Evolutionary conservation across 2,329 filamentous ascomycete species (phyloP).

Genomic region (Colletotrichum zoysiae): DNA sequence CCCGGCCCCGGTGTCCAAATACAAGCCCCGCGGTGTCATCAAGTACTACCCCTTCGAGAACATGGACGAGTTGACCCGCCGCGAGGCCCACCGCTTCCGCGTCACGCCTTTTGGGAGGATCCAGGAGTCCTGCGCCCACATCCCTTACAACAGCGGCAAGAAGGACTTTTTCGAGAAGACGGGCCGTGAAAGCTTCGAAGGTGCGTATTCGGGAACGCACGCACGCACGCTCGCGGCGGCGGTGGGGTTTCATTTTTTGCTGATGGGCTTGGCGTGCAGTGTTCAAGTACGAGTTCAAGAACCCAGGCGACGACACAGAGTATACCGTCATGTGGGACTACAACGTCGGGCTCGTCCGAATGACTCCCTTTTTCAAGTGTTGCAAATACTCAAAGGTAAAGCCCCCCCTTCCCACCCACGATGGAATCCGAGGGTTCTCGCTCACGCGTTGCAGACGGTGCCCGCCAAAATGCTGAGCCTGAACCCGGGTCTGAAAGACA

Average conservation of each 20-base stretch:
- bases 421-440: neutral
- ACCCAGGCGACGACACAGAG: slow-evolving; percentile 74
- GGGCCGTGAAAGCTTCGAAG: slow-evolving; percentile 88
- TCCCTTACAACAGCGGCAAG: slow-evolving; percentile 95
- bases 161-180: slow-evolving; percentile 90
- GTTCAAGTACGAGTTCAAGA: slow-evolving; percentile 85
- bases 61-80: slow-evolving; percentile 67
- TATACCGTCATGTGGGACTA: slow-evolving; percentile 97
- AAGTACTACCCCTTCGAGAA: slow-evolving; percentile 82
- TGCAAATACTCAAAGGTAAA: slow-evolving; percentile 85
- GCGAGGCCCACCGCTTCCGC: slow-evolving; percentile 72
- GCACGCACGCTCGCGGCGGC: neutral
- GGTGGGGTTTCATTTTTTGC: slow-evolving; percentile 1
- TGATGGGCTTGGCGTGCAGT: slow-evolving; percentile 61
- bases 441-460: slow-evolving; percentile 73
- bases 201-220: slow-evolving; percentile 59
- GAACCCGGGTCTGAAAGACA: slow-evolving; percentile 87
- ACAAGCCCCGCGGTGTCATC: slow-evolving; percentile 73
- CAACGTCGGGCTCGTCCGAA: slow-evolving; percentile 91
- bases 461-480: slow-evolving; percentile 84
- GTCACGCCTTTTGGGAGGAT: slow-evolving; percentile 76
- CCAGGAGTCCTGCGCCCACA: slow-evolving; percentile 75
- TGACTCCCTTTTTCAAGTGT: slow-evolving; percentile 95
- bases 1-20: slow-evolving; percentile 71
- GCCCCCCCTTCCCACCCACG: neutral